Base-by-base conservation (phyloP, 768 basidiomycete genomes). In the Trametes meyenii region DNA sequence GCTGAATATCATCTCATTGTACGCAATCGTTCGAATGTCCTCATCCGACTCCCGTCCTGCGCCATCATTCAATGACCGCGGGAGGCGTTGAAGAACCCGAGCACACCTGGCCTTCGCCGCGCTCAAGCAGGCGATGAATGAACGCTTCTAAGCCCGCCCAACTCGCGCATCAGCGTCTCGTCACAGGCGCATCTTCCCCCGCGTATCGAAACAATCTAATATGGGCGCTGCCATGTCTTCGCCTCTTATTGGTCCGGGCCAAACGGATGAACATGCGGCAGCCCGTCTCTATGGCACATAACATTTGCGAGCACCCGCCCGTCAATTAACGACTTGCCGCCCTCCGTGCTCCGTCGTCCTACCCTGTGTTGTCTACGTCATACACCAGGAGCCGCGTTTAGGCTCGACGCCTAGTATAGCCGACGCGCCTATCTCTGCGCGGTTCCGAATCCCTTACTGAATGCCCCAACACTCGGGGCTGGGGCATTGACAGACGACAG, bases 251-350 rank as follows among this genome's bases (percentile, higher is more conserved):
- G 57, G 57, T 35, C 24, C 57, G 49, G 24, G 29, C 43, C 33
- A 36, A 17, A 21, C 50, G 49, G 48, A 43, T 19, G 26, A 29
- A 13, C 57, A 43, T 35, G 40, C 29, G 49, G n/a, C 49, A 43
- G 12, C 49, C 29, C 26, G 57, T 58, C 51, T 58, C 57, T 43
- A 39, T 49, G 57, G 57, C 57, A 42, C 57, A 49, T 50, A 58
- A 50, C 55, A 39, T 43, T n/a, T 12, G 14, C 39, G 21, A 35
- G 16, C 14, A 23, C 39, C 39, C 24, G 21, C 45, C 45, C 21
- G 10, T 46, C 29, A 40, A 50, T 50, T 43, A 58, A 50, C 40
- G 39, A 43, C 49, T 50, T 50, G 21, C 26, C 16, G 17, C 39
- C 40, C n/a, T 21, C 49, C 39, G 29, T 35, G 49, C 29, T 50